phyloP scores from a whole-genome alignment of 257 asterid genomes.

The Fraxinus excelsior region DNA sequence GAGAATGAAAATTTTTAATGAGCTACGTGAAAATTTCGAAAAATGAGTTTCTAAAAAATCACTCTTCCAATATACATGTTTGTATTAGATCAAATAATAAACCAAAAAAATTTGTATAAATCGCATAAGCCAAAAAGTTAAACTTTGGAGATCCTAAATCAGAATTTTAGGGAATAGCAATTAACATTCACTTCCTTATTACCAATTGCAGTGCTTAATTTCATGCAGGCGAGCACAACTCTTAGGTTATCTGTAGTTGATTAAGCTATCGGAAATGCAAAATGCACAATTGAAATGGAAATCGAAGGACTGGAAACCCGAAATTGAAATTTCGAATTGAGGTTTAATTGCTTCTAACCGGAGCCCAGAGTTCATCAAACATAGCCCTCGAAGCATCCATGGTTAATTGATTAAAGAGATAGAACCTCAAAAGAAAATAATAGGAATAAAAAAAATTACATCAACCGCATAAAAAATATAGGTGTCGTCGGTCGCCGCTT shows the following conservation, averaged over 20 bases:
- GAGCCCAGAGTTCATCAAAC: too few species aligned
- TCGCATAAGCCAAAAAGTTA: background rate
- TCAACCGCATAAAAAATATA: too few species aligned
- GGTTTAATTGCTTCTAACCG: too few species aligned
- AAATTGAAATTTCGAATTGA: constrained; percentile 6
- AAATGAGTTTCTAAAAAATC: background rate
- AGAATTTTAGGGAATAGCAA: constrained; percentile 7
- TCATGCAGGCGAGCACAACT: constrained; percentile 11
- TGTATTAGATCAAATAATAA: too few species aligned
- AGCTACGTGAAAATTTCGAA: background rate
- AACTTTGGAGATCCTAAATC: background rate
- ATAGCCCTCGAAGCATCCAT: too few species aligned
- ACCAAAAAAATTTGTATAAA: too few species aligned
- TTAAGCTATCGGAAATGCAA: constrained; percentile 5
- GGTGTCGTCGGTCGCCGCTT: too few species aligned
- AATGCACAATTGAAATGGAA: constrained; percentile 2
- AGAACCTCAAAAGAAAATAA: too few species aligned
- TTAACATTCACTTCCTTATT: background rate
- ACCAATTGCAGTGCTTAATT: constrained; percentile 6
- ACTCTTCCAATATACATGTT: background rate
- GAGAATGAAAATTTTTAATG: too few species aligned
- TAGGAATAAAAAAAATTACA: too few species aligned
- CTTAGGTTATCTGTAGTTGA: background rate
- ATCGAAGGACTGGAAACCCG: background rate
- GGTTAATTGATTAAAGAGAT: too few species aligned